A percentile compares a stretch with the other conserved stretches of the same genome.
phyloP scores from a whole-genome alignment of 768 basidiomycete genomes.

The Psilocybe cubensis region DNA sequence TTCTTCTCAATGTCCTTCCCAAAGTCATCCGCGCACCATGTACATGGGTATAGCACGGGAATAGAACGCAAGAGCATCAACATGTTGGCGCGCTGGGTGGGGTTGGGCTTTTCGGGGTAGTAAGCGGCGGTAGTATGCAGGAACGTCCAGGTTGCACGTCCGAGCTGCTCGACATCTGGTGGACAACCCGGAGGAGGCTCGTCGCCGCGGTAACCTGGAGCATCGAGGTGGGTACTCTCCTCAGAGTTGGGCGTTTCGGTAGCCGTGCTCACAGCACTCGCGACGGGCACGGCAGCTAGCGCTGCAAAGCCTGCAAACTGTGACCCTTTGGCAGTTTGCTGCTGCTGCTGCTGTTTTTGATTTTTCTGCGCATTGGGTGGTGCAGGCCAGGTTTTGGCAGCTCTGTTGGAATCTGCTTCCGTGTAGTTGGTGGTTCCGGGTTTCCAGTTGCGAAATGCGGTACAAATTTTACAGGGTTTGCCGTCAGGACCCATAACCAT shows the following conservation, averaged over 20 bases:
- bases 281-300: conserved; percentile 15
- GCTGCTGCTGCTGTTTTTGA: conserved; percentile 13
- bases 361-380: conserved; percentile 2
- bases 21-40: conserved; percentile 83
- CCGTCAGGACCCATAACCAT: conserved; percentile 92
- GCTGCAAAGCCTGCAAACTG: conserved; percentile 31
- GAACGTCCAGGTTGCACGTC: conserved; percentile 96
- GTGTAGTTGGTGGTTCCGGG: conserved; percentile 41
- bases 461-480: conserved; percentile 94
- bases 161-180: conserved; percentile 87
- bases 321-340: conserved; percentile 21
- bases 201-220: conserved; percentile 28
- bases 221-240: conserved; percentile 8
- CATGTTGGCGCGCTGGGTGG: conserved; percentile 83
- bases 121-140: conserved; percentile 95
- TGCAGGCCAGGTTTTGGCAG: conserved; percentile 17
- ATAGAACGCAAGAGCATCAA: conserved; percentile 75
- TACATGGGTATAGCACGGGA: conserved; percentile 87
- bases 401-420: conserved; percentile 24
- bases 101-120: conserved; percentile 83
- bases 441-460: conserved; percentile 75
- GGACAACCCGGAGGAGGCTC: conserved; percentile 74
- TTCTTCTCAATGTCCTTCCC: conserved; percentile 64
- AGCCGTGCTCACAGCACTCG: conserved; percentile 14
- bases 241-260: conserved; percentile 17